Evolutionary conservation across 106 monocot genomes (phyloP), one percentile per base, ranked within the genome.

Genomic region (Allium fistulosum): DNA sequence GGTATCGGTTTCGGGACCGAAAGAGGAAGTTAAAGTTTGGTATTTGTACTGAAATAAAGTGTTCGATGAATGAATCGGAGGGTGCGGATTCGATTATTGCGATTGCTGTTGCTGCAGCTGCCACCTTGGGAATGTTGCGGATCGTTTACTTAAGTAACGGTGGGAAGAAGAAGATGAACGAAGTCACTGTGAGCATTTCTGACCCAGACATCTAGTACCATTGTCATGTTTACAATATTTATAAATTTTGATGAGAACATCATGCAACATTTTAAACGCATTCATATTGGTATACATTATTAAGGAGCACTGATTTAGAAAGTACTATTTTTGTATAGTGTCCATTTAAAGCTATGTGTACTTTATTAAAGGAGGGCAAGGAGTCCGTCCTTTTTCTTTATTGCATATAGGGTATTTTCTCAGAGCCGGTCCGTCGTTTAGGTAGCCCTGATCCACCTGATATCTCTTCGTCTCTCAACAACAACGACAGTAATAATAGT

Each of bases 31-130:
- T 51, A 57, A 61, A 47, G 27, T 8, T 70, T 22, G 65, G 27
- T 9, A 48, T 69, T 6, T 48, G 17, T 2, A 9, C 63, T 49
- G 37, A 37, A 37, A 62, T 69, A 4, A 68, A 69, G 63, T 69
- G 79, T 58, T 27, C 59, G 52, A 4, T 55, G 11, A 59, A 64
- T 11, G 60, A 61, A 8, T 17, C 56, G 1, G 8, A 47, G 49
- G 57, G 18, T 49, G 63, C 73, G 37, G 50, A 18, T 18, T 73
- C 79, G 62, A 37, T 72, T 27, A 45, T 68, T 51, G 68, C 49
- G 17, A 68, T 59, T 0, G 62, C 78, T 15, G 78, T 37, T 2
- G 37, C 72, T 11, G 63, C 68, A 2, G 63, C 64, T 45, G 63
- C 73, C 14, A 50, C 69, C 56, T 57, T 69, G 48, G 58, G 69